phyloP scores from a whole-genome alignment of 2,329 filamentous ascomycete genomes.

The Orbilia oligospora region DNA sequence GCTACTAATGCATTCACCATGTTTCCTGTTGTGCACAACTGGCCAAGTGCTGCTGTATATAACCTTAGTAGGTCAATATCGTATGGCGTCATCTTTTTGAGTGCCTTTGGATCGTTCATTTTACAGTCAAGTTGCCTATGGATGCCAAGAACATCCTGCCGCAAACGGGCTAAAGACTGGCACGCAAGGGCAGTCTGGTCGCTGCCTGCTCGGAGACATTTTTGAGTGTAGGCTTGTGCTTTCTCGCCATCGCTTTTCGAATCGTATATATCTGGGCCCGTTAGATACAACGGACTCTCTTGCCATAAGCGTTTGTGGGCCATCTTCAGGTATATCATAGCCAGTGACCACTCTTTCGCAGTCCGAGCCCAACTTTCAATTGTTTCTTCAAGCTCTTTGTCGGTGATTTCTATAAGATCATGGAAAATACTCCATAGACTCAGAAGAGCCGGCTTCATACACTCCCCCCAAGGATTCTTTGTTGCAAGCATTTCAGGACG shows the following conservation, averaged over 20 bases:
- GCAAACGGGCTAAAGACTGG: constrained; percentile 1
- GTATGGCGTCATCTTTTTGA: constrained; percentile 44
- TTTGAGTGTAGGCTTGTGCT: constrained; percentile 29
- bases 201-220: constrained; percentile 40
- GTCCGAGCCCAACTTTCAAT: constrained; percentile 44
- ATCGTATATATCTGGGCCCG: constrained; percentile 32
- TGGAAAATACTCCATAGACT: constrained; percentile 41
- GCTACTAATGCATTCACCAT: constrained; percentile 31
- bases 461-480: constrained; percentile 22
- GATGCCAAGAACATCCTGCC: constrained; percentile 29
- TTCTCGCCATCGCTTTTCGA: constrained; percentile 35
- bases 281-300: constrained; percentile 36
- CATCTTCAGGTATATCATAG: constrained; percentile 42
- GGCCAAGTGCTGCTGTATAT: constrained; percentile 34
- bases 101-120: not conserved
- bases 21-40: constrained; percentile 44
- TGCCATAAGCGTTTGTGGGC: constrained; percentile 38
- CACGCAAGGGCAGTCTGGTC: constrained; percentile 20
- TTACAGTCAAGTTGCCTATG: constrained; percentile 25
- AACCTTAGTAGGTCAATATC: constrained; percentile 49
- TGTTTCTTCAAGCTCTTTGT: constrained; percentile 49
- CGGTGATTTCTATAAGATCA: constrained; percentile 30
- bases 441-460: constrained; percentile 20
- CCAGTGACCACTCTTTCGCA: constrained; percentile 46
- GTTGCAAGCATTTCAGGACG: constrained; percentile 24